Evolutionary conservation across 2,329 filamentous ascomycete genomes (phyloP), one percentile per base, ranked within the genome.

Genomic region (Dothideomycetes sp.): DNA sequence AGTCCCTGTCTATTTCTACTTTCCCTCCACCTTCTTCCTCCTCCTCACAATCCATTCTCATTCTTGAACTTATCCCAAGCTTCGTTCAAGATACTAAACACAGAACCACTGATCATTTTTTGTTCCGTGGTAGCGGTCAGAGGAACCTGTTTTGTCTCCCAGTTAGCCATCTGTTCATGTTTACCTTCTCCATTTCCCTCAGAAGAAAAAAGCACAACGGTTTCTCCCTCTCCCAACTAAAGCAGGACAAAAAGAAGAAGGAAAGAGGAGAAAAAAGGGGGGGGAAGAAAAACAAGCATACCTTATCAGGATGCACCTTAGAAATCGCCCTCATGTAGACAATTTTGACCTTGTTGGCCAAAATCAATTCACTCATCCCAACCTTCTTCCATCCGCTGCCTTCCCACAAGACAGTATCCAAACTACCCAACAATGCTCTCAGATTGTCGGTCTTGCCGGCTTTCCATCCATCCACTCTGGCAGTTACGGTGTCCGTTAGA

Each of bases 261-360:
- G 7, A 7, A 12, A 25, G 23, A 25, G 23, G 12, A 12, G 12
- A 12, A 25, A 12, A 25, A 12, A 25, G 23, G 12, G 23, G 8
- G 12, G 23, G 12, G 8, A 35, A 7, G 8, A 15, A 16, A 47
- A 18, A 39, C 12, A 45, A 45, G 45, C 77, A 64, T 71, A 95
- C 91, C 82, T 98, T 98, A 62, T 98, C 91, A 46, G 91, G 91
- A 71, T 98, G 91, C 52, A 91, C 91, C 71, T 95, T 96, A 9
- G 82, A 85, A 72, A 98, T 96, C 5, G 89, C 91, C 74, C 94
- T 95, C 91, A 98, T 96, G 60, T 98, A 98, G 45, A 84, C 72
- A 49, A 98, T 82, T 75, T 98, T 98, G 60, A 96, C 91, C 70
- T 89, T 94, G 51, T 84, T 87, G 23, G 87, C 80, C 73, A 94